phyloP scores from a whole-genome alignment of 2,329 filamentous ascomycete genomes.

The Dothistroma septosporum region DNA sequence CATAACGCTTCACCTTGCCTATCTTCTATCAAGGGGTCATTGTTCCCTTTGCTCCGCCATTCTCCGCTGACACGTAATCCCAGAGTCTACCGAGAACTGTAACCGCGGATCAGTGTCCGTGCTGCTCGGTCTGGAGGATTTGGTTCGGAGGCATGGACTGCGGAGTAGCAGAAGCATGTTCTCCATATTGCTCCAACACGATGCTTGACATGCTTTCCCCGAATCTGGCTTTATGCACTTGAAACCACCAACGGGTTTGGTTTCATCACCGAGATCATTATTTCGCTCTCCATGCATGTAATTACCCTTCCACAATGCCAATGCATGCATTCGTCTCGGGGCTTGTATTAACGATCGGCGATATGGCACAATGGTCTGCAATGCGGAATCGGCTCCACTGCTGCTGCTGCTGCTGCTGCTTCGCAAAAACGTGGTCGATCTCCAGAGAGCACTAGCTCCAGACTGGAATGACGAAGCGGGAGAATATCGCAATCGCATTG shows the following conservation, averaged over 20 bases:
- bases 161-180: not conserved
- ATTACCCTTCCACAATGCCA: not conserved
- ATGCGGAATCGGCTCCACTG: not conserved
- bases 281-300: not conserved
- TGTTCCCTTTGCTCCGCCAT: not conserved
- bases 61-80: not conserved
- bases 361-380: not conserved
- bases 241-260: not conserved
- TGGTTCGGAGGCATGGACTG: not conserved
- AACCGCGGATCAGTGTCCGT: not conserved
- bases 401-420: too few species aligned
- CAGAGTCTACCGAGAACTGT: not conserved
- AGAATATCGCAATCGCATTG: not conserved
- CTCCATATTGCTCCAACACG: not conserved
- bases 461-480: not conserved
- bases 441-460: not conserved
- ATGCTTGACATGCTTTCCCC: not conserved
- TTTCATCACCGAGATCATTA: not conserved
- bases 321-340: not conserved
- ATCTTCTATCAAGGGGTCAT: not conserved
- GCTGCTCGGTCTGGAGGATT: not conserved
- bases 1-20: not conserved
- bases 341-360: not conserved
- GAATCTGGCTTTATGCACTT: not conserved
- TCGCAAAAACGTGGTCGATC: not conserved